phyloP scores from a whole-genome alignment of 78 protist genomes.

The Polysphondylium violaceum region DNA sequence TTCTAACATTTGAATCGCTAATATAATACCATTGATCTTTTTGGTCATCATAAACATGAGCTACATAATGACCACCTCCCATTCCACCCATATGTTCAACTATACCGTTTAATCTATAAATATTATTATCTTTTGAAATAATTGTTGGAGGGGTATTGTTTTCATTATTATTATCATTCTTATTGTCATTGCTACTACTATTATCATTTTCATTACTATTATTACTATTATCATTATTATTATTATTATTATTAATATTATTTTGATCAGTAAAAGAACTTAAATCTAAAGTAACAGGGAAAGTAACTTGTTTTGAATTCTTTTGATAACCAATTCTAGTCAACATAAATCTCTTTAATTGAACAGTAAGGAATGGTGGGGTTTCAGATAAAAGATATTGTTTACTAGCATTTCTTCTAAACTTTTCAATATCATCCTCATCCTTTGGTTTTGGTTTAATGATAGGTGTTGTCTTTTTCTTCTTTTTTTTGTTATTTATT shows the following conservation, averaged over 20 bases:
- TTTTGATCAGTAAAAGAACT: constrained; percentile 60
- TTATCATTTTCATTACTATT: neutral
- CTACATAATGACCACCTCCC: constrained; percentile 79
- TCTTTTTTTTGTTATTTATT: constrained; percentile 10
- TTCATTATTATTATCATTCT: neutral
- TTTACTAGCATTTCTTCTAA: constrained; percentile 74
- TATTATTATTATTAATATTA: neutral
- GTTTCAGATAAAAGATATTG: constrained; percentile 61
- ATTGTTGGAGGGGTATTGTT: too few species aligned
- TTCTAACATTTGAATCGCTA: constrained; percentile 12
- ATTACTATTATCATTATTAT: neutral
- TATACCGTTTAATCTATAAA: constrained; percentile 52
- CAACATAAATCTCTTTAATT: constrained; percentile 73
- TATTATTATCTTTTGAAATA: neutral
- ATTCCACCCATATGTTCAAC: constrained; percentile 76
- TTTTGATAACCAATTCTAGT: constrained; percentile 61
- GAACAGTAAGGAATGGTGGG: constrained; percentile 71
- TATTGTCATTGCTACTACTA: neutral
- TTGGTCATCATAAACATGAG: constrained; percentile 49
- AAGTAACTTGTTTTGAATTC: constrained; percentile 38
- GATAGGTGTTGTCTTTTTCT: neutral
- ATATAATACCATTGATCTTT: constrained; percentile 53
- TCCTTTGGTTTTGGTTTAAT: constrained; percentile 3
- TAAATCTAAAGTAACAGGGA: constrained; percentile 38
- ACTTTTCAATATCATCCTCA: constrained; percentile 19